These are phyloP conservation scores for Spathaspora girioi DNA, from an alignment of 805 yeast species.

Conservation along the genomic window DNA sequence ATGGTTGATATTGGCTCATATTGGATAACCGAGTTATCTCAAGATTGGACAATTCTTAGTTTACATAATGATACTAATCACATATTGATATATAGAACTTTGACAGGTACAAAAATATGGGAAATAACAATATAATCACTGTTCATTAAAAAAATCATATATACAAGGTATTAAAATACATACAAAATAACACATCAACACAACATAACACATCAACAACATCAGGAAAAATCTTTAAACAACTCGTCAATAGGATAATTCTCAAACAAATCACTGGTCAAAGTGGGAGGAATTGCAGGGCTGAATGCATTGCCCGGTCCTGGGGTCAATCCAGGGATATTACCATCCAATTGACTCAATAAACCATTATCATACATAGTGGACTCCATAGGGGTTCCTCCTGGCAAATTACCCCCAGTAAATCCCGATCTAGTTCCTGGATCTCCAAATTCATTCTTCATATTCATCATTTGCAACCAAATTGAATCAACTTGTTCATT, in stretches of 20 bases:
- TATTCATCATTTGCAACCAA: slow-evolving; percentile 15
- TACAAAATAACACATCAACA: not conserved
- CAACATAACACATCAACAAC: not conserved
- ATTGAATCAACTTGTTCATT: slow-evolving; percentile 14
- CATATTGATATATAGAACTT: not conserved
- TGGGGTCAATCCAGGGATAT: not conserved
- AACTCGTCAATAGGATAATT: slow-evolving; percentile 10
- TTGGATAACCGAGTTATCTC: not conserved
- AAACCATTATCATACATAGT: not conserved
- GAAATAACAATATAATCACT: not conserved
- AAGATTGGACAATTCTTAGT: not conserved
- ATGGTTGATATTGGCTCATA: not conserved
- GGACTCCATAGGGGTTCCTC: not conserved
- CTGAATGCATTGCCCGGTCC: not conserved
- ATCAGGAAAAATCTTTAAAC: slow-evolving; percentile 8
- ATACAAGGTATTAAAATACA: not conserved
- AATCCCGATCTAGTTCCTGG: slow-evolving; percentile 1
- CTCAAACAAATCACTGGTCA: slow-evolving; percentile 6
- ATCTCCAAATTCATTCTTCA: slow-evolving; percentile 6
- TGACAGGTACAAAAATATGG: not conserved
- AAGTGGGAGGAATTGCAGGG: not conserved
- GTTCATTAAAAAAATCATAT: not conserved
- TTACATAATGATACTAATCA: not conserved
- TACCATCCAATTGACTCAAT: not conserved
- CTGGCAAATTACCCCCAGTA: not conserved